A percentile compares a stretch with the other conserved stretches of the same genome.
phyloP scores from a whole-genome alignment of 129 eudicot genomes.

The carrot (Daucus carota) region DNA sequence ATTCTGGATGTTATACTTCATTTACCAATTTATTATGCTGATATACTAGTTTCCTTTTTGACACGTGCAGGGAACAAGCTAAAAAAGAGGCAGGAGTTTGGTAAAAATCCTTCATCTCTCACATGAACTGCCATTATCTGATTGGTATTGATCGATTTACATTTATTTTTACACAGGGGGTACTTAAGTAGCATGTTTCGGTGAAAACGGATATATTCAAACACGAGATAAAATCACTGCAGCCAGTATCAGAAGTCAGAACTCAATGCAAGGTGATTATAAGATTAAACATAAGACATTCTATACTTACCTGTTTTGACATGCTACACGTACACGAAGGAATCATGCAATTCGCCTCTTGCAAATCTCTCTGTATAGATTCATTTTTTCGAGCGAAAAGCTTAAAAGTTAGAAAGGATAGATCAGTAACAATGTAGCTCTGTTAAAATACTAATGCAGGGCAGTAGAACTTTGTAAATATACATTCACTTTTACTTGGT shows the following conservation, averaged over 20 bases:
- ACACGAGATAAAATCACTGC: not conserved
- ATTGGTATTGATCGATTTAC: slow-evolving; percentile 6
- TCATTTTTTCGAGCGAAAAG: too few relatives aligned
- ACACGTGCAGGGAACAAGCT: slow-evolving; percentile 45
- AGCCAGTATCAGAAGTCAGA: not conserved
- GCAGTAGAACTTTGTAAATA: too few relatives aligned
- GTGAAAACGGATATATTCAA: not conserved
- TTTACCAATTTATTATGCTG: not conserved
- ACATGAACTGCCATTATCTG: not conserved
- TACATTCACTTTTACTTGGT: too few relatives aligned
- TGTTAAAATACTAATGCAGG: too few relatives aligned
- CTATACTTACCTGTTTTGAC: not conserved
- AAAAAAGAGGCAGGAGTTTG: slow-evolving; percentile 66
- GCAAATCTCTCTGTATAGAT: not conserved
- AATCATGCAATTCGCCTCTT: not conserved
- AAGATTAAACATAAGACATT: not conserved
- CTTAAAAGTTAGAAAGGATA: too few relatives aligned
- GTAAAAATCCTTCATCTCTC: slow-evolving; percentile 35
- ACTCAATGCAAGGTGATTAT: not conserved
- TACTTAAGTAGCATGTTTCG: slow-evolving; percentile 43
- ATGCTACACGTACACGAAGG: not conserved
- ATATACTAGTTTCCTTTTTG: not conserved
- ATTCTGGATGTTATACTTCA: not conserved
- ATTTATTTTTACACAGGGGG: slow-evolving; percentile 43
- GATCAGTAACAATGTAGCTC: too few relatives aligned